phyloP scores from a whole-genome alignment of 2,329 filamentous ascomycete species.

The Keithomyces neogunnii region DNA sequence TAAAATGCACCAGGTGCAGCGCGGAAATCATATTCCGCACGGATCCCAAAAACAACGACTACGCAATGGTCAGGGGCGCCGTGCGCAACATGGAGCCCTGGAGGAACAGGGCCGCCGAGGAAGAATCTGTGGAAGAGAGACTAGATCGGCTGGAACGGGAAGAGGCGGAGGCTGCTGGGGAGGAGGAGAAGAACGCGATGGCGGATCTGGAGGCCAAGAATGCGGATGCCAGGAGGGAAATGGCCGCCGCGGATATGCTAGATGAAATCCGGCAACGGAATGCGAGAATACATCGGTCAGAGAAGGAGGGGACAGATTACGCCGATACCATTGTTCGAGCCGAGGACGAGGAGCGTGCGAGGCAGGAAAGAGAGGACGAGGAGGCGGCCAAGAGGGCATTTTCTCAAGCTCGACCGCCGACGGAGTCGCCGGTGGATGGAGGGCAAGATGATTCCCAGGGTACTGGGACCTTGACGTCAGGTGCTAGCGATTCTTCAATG shows the following conservation, averaged over 20 bases:
- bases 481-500: slow-evolving; percentile 19
- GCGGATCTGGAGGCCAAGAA: slow-evolving; percentile 91
- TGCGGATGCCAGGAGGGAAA: slow-evolving; percentile 83
- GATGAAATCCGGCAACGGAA: slow-evolving; percentile 93
- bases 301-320: slow-evolving; percentile 57
- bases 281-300: slow-evolving; percentile 72
- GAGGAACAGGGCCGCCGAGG: slow-evolving; percentile 53
- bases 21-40: slow-evolving; percentile 89
- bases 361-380: slow-evolving; percentile 72
- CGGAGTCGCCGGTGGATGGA: slow-evolving; percentile 22
- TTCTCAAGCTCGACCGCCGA: slow-evolving; percentile 48
- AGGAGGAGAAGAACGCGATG: slow-evolving; percentile 82
- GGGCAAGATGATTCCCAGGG: not conserved
- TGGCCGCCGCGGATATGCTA: slow-evolving; percentile 91
- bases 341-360: slow-evolving; percentile 51
- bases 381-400: slow-evolving; percentile 77
- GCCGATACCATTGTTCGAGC: slow-evolving; percentile 43
- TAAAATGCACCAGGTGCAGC: slow-evolving; percentile 77
- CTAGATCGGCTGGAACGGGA: slow-evolving; percentile 77
- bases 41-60: slow-evolving; percentile 92
- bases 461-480: not conserved
- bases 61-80: slow-evolving; percentile 70
- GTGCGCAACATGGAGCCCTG: slow-evolving; percentile 92
- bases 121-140: slow-evolving; percentile 80
- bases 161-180: slow-evolving; percentile 53